Evolutionary conservation across 148 eudicot species (phyloP), one percentile per base, ranked within the genome.

Genomic region (Vaccinium macrocarpon): DNA sequence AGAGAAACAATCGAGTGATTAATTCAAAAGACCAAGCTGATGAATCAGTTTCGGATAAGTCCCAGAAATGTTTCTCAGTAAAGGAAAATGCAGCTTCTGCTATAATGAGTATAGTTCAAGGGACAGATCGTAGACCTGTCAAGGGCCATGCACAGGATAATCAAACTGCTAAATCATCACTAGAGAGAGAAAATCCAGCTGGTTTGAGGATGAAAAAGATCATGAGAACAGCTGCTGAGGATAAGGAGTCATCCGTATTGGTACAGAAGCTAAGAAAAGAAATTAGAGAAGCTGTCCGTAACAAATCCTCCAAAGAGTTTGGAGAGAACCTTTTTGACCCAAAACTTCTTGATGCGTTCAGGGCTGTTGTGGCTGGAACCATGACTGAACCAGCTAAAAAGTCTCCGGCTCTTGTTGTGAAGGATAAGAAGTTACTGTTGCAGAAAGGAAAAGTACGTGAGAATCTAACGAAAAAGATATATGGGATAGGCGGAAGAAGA

Each of bases 381-480:
- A 78, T 82, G 53, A 83, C 91, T 83, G 98, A 88, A 88, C 88
- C 90, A 88, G 70, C 86, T 80, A 91, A 88, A 86, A 91, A 86
- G 82, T 80, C 91, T 55, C 78, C 89, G 83, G 82, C 93, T 78
- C 61, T 91, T 76, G 91, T 84, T 78, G 76, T 91, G 84, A 96
- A 89, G 91, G 92, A 95, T 73, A 95, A 93, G 87, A 93, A 87
- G 84, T 86, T 90, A 70, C 68, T 91, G 83, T 84, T 92, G 82
- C 98, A 92, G 84, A 96, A 96, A 88, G 96, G 99, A 25, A 96
- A 92, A 87, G 86, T 92, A 81, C 94, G 99, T 85, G 99, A 96
- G 89, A 91, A 89, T 87, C 91, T 96, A 84, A 96, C 99, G 0
- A 96, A 90, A 84, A 96, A 95, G 83, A 96, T 96, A 87, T 96